Percentiles rank a stretch among this genome's conserved stretches.
These are phyloP conservation scores for Yueomyces sinensis DNA, from an alignment of 805 yeast species.

Conservation along the genomic window DNA sequence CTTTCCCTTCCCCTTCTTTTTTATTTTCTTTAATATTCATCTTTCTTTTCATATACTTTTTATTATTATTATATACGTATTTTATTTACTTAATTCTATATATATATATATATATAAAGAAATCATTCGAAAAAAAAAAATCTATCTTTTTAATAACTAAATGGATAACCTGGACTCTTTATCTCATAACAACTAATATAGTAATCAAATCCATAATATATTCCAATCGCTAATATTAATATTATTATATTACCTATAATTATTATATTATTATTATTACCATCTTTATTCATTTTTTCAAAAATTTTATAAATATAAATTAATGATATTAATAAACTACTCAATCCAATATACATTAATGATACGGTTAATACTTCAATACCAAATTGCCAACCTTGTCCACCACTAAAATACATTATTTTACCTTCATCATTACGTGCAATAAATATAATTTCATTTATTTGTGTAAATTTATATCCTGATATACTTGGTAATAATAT, in stretches of 20 bases:
- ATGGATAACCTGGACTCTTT: constrained; percentile 21
- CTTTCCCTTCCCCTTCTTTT: too few species aligned
- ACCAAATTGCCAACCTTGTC: constrained; percentile 57
- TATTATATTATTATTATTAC: neutral
- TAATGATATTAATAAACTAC: constrained; percentile 28
- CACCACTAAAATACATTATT: constrained; percentile 51
- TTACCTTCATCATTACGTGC: constrained; percentile 37
- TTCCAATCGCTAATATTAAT: neutral
- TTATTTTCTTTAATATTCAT: too few species aligned
- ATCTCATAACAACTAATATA: constrained; percentile 16
- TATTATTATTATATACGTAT: too few species aligned
- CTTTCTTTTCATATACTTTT: too few species aligned
- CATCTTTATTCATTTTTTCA: neutral
- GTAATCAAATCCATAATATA: constrained; percentile 14
- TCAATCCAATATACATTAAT: constrained; percentile 35
- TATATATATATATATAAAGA: too few species aligned
- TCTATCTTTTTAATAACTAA: constrained; percentile 3
- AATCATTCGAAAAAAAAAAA: too few species aligned
- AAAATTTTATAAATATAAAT: constrained; percentile 24
- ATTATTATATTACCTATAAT: neutral
- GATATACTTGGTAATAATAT: constrained; percentile 34
- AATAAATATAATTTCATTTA: constrained; percentile 49
- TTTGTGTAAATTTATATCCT: constrained; percentile 53
- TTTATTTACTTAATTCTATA: too few species aligned
- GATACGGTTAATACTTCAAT: constrained; percentile 46